Base-by-base conservation (phyloP, 192 early-diverging fungal genomes). In the Lobosporangium transversale region DNA sequence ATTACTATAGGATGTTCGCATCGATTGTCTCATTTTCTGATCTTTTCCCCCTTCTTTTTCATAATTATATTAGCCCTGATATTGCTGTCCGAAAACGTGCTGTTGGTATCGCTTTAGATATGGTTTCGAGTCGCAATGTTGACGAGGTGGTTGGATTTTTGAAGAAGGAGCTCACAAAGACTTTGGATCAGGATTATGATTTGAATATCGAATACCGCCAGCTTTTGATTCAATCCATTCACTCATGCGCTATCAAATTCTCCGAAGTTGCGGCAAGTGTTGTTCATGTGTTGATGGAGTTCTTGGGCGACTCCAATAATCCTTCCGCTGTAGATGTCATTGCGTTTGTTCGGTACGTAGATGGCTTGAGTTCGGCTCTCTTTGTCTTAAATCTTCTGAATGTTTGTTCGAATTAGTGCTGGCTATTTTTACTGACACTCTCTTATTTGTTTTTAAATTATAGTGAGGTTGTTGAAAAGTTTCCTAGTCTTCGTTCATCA, bases 251-350 rank as follows among this genome's bases (percentile, higher is more conserved):
- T 20, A 94, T 95, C 62, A 91, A 93, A 79, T 98, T 98, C 83
- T 94, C 94, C 26, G 93, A 97, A 67, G 94, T 98, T 24, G 98
- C 98, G 11, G 90, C 95, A n/a, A 92, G 89, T 61, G 98, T 98
- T 8, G 97, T 98, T 26, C 91, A 95, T 68, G 94, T 95, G 23
- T 83, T 99, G 45, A 94, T 98, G 90, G 95, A 95, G 79, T 98
- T 96, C 79, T 81, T 98, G 53, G 89, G 91, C 29, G 97, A 99
- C 51, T 89, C 92, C 47, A 92, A 93, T 81, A 90, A 92, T 52
- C 89, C 94, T 5, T 90, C 92, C 35, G 94, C 94, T 5, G 94
- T 95, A 1, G 98, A 99, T 70, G 98, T 98, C 2, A 92, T 99
- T 70, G 89, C 93, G 9, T 99, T 99, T 89, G 93, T 99, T 23